phyloP scores from a whole-genome alignment of 805 yeast genomes.

The Saturnispora quitensis region DNA sequence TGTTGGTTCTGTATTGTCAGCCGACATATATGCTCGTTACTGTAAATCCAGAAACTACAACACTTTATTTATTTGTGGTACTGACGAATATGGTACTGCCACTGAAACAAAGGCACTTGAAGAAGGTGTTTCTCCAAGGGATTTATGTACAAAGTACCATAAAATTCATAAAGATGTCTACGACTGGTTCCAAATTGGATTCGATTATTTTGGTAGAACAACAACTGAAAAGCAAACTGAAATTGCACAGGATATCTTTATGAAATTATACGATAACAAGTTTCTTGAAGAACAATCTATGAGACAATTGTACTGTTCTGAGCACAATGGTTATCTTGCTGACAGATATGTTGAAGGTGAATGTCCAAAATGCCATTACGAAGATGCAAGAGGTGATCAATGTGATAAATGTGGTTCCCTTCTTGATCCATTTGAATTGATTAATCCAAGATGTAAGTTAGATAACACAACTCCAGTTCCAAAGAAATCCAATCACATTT shows the following conservation, averaged over 20 bases:
- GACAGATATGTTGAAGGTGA: slow-evolving; percentile 96
- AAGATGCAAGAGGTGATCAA: slow-evolving; percentile 98
- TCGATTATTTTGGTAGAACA: slow-evolving; percentile 94
- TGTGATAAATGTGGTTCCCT: slow-evolving; percentile 94
- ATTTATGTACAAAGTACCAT: slow-evolving; percentile 87
- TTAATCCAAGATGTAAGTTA: slow-evolving; percentile 91
- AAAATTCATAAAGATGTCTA: slow-evolving; percentile 80
- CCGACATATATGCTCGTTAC: slow-evolving; percentile 89
- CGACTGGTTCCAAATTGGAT: slow-evolving; percentile 94
- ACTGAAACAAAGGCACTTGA: slow-evolving; percentile 97
- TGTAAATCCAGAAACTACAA: slow-evolving; percentile 84
- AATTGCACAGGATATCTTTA: slow-evolving; percentile 89
- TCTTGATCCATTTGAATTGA: slow-evolving; percentile 85
- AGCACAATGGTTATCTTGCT: slow-evolving; percentile 85
- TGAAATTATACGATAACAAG: slow-evolving; percentile 65
- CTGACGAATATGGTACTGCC: slow-evolving; percentile 99
- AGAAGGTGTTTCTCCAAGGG: slow-evolving; percentile 80
- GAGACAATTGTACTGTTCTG: slow-evolving; percentile 86
- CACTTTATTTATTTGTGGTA: slow-evolving; percentile 85
- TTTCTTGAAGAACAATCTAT: slow-evolving; percentile 78
- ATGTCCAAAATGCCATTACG: slow-evolving; percentile 91
- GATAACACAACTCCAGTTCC: slow-evolving; percentile 78
- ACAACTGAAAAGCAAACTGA: slow-evolving; percentile 87
- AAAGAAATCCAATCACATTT: slow-evolving; percentile 76
- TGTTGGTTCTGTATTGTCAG: slow-evolving; percentile 88